Conservation (phyloP, 495 filamentous ascomycete species). For the Friedmanniomyces simplex region DNA sequence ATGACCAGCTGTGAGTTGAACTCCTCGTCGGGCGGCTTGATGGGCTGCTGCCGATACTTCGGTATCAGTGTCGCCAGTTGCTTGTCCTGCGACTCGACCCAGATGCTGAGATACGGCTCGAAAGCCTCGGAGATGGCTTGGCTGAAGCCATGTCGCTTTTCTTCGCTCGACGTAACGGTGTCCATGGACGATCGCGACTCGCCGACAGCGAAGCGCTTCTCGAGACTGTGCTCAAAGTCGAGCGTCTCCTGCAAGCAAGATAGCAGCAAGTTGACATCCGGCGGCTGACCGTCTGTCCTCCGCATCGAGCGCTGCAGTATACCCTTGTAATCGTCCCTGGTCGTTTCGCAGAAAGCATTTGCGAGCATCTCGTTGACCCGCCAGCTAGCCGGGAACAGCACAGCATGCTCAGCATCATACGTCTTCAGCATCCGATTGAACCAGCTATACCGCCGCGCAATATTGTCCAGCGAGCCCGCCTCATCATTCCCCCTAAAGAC, state of each 20-base stretch:
- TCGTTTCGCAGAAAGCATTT: slow-evolving; percentile 46
- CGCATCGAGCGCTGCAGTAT: slow-evolving; percentile 83
- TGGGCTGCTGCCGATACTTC: slow-evolving; percentile 75
- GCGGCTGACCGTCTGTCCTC: slow-evolving; percentile 60
- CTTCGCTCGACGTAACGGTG: slow-evolving; percentile 72
- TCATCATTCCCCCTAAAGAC: slow-evolving; percentile 95
- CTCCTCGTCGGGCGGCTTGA: slow-evolving; percentile 76
- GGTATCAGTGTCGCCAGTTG: slow-evolving; percentile 77
- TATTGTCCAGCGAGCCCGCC: slow-evolving; percentile 93
- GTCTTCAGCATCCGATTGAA: slow-evolving; percentile 92
- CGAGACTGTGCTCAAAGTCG: slow-evolving; percentile 89
- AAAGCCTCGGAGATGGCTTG: slow-evolving; percentile 95
- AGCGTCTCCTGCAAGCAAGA: slow-evolving; percentile 93
- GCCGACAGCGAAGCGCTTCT: slow-evolving; percentile 68
- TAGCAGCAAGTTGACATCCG: slow-evolving; percentile 86
- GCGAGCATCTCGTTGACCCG: slow-evolving; percentile 42
- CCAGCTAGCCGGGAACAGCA: slow-evolving; percentile 82
- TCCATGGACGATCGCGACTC: slow-evolving; percentile 79
- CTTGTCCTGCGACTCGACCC: slow-evolving; percentile 94
- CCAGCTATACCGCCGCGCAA: slow-evolving; percentile 89
- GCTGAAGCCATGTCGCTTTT: slow-evolving; percentile 67
- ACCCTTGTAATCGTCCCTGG: slow-evolving; percentile 85
- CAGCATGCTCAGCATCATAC: slow-evolving; percentile 86
- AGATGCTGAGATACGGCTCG: slow-evolving; percentile 90
- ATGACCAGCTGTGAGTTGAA: slow-evolving; percentile 86